A percentile compares a stretch with the other conserved stretches of the same genome.
phyloP scores from a whole-genome alignment of 345 rosid species.

The Eucalyptus melliodora region DNA sequence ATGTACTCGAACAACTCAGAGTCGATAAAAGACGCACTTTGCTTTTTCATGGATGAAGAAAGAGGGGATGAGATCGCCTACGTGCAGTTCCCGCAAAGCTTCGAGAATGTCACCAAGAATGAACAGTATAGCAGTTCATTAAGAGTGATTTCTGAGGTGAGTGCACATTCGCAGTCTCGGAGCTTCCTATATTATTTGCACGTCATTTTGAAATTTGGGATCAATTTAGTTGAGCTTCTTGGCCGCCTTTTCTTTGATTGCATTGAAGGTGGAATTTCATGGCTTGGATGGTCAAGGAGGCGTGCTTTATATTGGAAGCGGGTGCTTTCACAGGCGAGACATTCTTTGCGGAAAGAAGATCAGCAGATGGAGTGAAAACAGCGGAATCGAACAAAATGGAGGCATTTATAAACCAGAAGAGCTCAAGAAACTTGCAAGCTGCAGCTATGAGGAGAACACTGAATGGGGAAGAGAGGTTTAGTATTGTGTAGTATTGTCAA shows the following conservation, averaged over 20 bases:
- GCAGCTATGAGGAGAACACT: slow-evolving; percentile 38
- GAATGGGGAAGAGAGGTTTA: slow-evolving; percentile 72
- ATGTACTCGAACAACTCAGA: slow-evolving; percentile 64
- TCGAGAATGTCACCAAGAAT: slow-evolving; percentile 36
- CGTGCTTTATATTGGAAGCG: slow-evolving; percentile 51
- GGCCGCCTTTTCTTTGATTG: not conserved
- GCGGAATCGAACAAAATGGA: not conserved
- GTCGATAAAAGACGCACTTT: slow-evolving; percentile 51
- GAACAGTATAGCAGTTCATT: slow-evolving; percentile 29
- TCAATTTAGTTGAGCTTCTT: not conserved
- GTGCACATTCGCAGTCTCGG: not conserved
- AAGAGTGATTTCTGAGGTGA: slow-evolving; percentile 4
- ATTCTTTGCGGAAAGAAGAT: slow-evolving; percentile 33
- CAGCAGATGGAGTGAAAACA: slow-evolving; percentile 1
- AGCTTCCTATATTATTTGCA: not conserved
- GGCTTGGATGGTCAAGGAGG: slow-evolving; percentile 73
- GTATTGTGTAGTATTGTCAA: not conserved
- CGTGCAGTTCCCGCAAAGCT: slow-evolving; percentile 59
- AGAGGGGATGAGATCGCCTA: slow-evolving; percentile 49
- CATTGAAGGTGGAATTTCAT: slow-evolving; percentile 43
- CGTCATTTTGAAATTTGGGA: not conserved
- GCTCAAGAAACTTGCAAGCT: slow-evolving; percentile 43
- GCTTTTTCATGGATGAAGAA: slow-evolving; percentile 74
- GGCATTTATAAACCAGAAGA: slow-evolving; percentile 2
- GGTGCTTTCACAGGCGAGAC: slow-evolving; percentile 84